A percentile compares a stretch with the other conserved stretches of the same genome.
phyloP scores from a whole-genome alignment of 768 basidiomycete species.

The Collybia sordida region DNA sequence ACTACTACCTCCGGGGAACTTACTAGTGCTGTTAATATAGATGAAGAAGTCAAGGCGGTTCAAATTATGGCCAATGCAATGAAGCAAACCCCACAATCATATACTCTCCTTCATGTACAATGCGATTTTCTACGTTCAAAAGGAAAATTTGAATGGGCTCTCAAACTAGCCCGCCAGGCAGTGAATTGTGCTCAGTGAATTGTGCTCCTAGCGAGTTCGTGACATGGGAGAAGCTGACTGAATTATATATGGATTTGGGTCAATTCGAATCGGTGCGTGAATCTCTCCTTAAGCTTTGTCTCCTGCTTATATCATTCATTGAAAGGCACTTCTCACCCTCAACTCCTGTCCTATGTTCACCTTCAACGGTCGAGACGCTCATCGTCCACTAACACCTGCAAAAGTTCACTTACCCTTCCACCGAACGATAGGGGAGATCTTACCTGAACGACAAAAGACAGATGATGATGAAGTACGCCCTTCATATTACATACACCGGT shows the following conservation, averaged over 20 bases:
- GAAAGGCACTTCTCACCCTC: slow-evolving; percentile 80
- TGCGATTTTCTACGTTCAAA: slow-evolving; percentile 92
- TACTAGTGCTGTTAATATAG: slow-evolving; percentile 36
- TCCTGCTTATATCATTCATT: neutral
- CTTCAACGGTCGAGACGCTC: slow-evolving; percentile 93
- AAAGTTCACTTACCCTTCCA: slow-evolving; percentile 86
- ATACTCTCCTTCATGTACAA: slow-evolving; percentile 91
- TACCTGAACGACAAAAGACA: slow-evolving; percentile 80
- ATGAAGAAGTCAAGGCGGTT: slow-evolving; percentile 98
- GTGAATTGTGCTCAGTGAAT: slow-evolving; percentile 97
- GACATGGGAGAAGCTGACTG: slow-evolving; percentile 97
- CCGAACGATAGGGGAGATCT: slow-evolving; percentile 82
- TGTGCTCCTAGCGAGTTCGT: slow-evolving; percentile 98
- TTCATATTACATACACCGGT: neutral
- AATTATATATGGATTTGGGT: slow-evolving; percentile 88
- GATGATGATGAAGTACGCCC: slow-evolving; percentile 77
- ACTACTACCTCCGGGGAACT: neutral
- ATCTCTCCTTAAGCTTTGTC: slow-evolving; percentile 8
- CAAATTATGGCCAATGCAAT: slow-evolving; percentile 89
- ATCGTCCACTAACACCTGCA: slow-evolving; percentile 77
- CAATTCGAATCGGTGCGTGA: slow-evolving; percentile 73
- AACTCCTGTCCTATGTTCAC: slow-evolving; percentile 99
- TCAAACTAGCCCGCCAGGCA: slow-evolving; percentile 89
- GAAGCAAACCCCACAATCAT: slow-evolving; percentile 85
- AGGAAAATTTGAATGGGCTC: slow-evolving; percentile 82